Evolutionary conservation across 345 rosid species (phyloP).

Genomic region (Excoecaria cochinchinensis): DNA sequence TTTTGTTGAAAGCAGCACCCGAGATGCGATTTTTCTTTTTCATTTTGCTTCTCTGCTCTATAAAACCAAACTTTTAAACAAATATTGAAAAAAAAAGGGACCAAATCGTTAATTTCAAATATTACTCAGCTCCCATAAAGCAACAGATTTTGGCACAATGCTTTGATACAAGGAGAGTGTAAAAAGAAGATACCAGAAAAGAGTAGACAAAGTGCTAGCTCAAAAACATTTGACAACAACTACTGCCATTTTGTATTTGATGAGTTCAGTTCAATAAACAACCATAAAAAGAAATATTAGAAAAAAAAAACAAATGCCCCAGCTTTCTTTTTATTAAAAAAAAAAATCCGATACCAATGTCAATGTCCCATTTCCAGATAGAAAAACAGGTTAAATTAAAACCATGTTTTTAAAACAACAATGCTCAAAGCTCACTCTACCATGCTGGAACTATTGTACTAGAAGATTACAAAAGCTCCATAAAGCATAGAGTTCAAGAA

Average conservation of each 20-base stretch:
- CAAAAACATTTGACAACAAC: neutral
- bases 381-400: neutral
- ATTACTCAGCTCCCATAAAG: neutral
- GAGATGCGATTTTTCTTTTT: neutral
- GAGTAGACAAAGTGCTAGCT: neutral
- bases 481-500: neutral
- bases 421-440: conserved; percentile 7
- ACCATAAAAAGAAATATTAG: neutral
- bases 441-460: neutral
- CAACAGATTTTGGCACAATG: neutral
- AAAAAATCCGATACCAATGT: too few species aligned
- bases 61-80: neutral
- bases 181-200: neutral
- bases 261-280: conserved; percentile 10
- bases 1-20: neutral
- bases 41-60: neutral
- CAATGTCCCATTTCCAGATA: neutral
- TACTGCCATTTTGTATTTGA: conserved; percentile 3
- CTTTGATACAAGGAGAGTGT: neutral
- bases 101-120: neutral
- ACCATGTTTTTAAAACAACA: neutral
- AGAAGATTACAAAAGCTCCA: neutral
- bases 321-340: too few species aligned
- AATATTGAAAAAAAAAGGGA: neutral
- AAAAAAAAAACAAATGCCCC: neutral